Evolutionary conservation across 495 filamentous ascomycete species (phyloP).

Genomic region (Daldinia grandis): DNA sequence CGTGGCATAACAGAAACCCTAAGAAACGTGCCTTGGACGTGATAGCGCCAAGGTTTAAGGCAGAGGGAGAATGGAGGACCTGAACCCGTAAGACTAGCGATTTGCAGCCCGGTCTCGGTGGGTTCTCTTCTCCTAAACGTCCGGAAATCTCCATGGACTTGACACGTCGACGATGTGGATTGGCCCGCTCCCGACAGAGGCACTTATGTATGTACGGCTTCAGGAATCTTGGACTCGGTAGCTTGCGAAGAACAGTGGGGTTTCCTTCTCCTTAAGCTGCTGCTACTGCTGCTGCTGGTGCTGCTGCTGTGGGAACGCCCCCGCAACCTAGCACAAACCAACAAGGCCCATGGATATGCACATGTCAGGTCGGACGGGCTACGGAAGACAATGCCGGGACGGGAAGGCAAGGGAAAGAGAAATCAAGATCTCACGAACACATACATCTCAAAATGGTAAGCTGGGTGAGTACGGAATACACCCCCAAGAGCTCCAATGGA

Average conservation of each 20-base stretch:
- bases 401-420: slow-evolving; percentile 25
- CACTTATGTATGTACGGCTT: slow-evolving; percentile 22
- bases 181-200: slow-evolving; percentile 20
- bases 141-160: slow-evolving; percentile 24
- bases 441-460: slow-evolving; percentile 26
- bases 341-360: slow-evolving; percentile 31
- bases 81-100: slow-evolving; percentile 24
- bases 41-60: slow-evolving; percentile 33
- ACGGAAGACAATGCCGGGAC: slow-evolving; percentile 38
- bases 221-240: slow-evolving; percentile 27
- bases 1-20: slow-evolving; percentile 41
- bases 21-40: slow-evolving; percentile 35
- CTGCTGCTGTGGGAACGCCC: slow-evolving; percentile 25
- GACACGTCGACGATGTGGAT: slow-evolving; percentile 41
- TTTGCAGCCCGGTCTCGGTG: slow-evolving; percentile 32
- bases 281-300: no score
- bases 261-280: slow-evolving; percentile 4
- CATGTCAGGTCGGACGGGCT: slow-evolving; percentile 39
- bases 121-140: slow-evolving; percentile 28
- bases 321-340: slow-evolving; percentile 33
- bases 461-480: slow-evolving; percentile 13
- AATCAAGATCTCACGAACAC: slow-evolving; percentile 29
- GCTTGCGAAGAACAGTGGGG: slow-evolving; percentile 19
- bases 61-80: slow-evolving; percentile 22
- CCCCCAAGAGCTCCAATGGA: slow-evolving; percentile 17